Base-by-base conservation (phyloP, 768 basidiomycete species). In the Dentipellis fragilis region DNA sequence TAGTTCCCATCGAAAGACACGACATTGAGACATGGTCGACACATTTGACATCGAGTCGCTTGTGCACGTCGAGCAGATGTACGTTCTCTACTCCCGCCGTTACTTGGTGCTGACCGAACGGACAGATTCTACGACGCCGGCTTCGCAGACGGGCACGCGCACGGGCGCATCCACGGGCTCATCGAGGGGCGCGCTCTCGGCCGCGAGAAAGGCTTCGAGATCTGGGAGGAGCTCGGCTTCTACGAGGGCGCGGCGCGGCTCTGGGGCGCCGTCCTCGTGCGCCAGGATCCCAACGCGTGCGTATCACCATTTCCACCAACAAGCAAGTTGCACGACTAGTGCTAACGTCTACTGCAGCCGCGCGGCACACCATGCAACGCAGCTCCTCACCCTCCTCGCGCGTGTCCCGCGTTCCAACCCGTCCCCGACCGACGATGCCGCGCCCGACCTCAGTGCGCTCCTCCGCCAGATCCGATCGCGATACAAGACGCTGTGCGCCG, bases 141-240 rank as follows among this genome's bases (percentile, higher is more conserved):
- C 9, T 87, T 87, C 66, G 63, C 75, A 57, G 84, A 86, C 54
- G 94, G 95, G 2, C 80, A 79, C 65, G 83, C 75, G 0, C 95
- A 97, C 67, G 95, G 95, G 1, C 78, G 84, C 40, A 80, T 93
- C 6, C 93, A 95, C 62, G 93, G 95, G 2, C 69, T 89, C 22
- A 91, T 93, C 58, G 93, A 99, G 68, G 95, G 95, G 9, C 77
- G 93, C 12, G 86, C 87, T 0, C 76, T 97, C 16, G 95, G 93
- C 1, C 78, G 84, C 54, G 87, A 92, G 62, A 93, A 95, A 62
- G 90, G 89, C 0, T 97, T 85, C 68, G 93, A 95, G 69, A 84
- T 96, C 70, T 97, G 93, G 93, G 94, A 97, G 68, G 95, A 99
- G 68, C 78, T 99, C 11, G 93, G 90, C 1, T 97, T 85, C 63